Conservation (phyloP, 441 rosid species). For the Codiaeum variegatum region DNA sequence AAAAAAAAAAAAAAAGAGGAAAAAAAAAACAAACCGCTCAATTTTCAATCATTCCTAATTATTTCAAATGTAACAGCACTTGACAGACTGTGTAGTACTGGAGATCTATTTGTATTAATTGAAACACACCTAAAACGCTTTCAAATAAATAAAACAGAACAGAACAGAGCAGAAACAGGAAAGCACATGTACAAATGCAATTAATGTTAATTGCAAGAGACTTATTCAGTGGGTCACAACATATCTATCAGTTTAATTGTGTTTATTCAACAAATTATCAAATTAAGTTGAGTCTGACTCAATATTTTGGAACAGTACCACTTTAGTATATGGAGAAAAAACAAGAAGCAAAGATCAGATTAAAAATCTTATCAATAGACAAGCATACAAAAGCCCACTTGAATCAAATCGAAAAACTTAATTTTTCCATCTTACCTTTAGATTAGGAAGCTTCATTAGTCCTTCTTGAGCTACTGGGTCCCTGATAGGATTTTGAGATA, state of each 20-base stretch:
- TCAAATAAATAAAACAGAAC: not conserved
- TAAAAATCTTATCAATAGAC: not conserved
- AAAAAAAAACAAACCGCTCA: not conserved
- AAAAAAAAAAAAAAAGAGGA: not conserved
- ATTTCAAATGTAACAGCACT: not conserved
- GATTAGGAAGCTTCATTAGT: constrained; percentile 33
- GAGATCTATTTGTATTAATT: not conserved
- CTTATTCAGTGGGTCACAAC: not conserved
- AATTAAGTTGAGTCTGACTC: constrained; percentile 37
- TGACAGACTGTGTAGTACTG: not conserved
- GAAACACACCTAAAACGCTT: not conserved
- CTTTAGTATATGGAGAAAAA: constrained; percentile 19
- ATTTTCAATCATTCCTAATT: not conserved
- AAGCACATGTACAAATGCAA: not conserved
- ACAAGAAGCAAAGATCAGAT: constrained; percentile 8
- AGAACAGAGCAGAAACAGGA: not conserved
- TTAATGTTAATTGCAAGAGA: constrained; percentile 4
- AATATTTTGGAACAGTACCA: constrained; percentile 17
- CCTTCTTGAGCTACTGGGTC: constrained; percentile 40
- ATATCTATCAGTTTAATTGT: not conserved
- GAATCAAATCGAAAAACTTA: constrained; percentile 10
- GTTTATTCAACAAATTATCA: not conserved
- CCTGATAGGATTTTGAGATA: constrained; percentile 34
- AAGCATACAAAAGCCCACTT: constrained; percentile 16
- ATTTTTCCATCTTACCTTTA: constrained; percentile 9